Evolutionary conservation across 2,329 filamentous ascomycete genomes (phyloP).

Genomic region (Paecilomyces variotii): DNA sequence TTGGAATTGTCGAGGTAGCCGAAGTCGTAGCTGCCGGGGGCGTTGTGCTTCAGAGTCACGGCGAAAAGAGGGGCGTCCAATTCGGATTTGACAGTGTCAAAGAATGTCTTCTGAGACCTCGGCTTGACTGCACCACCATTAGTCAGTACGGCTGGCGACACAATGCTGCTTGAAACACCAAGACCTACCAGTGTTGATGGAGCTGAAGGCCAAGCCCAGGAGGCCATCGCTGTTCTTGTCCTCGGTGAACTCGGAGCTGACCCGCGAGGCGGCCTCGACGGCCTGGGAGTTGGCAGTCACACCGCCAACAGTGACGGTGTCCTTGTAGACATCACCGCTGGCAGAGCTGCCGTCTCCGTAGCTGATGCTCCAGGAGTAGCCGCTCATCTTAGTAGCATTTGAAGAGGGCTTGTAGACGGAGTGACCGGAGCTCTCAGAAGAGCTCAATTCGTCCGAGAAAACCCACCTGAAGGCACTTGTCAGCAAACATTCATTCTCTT

Average conservation of each 20-base stretch:
- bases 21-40: constrained; percentile 48
- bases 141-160: neutral
- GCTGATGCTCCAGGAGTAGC: constrained; percentile 50
- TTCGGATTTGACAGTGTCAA: constrained; percentile 48
- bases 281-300: constrained; percentile 55
- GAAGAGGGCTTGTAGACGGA: constrained; percentile 48
- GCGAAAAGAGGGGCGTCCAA: constrained; percentile 48
- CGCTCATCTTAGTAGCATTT: constrained; percentile 38
- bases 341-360: constrained; percentile 61
- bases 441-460: constrained; percentile 52
- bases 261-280: constrained; percentile 55
- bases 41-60: constrained; percentile 46
- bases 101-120: constrained; percentile 47
- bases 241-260: constrained; percentile 46
- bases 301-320: constrained; percentile 54
- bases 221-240: constrained; percentile 52
- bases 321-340: constrained; percentile 56
- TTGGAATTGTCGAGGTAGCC: constrained; percentile 52
- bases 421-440: constrained; percentile 46
- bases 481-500: neutral
- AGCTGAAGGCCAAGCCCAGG: constrained; percentile 52
- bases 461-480: constrained; percentile 48
- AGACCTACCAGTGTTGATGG: constrained; percentile 44
- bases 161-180: neutral
- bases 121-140: constrained; percentile 35